Evolutionary conservation across 1,284 basidiomycete genomes (phyloP), one percentile per base, ranked within the genome.

Genomic region (Rhodotorula sp.): DNA sequence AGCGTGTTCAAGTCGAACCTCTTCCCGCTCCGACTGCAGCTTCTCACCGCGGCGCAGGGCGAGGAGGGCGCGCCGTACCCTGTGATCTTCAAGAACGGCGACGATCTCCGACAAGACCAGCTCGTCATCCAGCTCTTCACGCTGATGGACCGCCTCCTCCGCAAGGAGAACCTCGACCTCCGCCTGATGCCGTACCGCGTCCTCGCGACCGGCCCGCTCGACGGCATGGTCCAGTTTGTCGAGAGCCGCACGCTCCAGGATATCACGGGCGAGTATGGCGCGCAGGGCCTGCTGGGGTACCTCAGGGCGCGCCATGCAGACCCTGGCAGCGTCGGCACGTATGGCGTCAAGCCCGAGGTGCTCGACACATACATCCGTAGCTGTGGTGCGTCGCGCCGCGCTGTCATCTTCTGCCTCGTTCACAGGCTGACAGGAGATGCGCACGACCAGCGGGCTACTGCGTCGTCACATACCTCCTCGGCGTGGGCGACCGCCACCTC

Each of bases 1-100:
- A 91, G 91, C 17, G 90, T 99, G 41, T 99, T 99, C 87, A 99
- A 99, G 82, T 97, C 94, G 55, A 98, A 96, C 79, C 88, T 98
- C 64, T 92, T 90, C 75, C 97, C 97, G 0, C 85, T 99, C 61
- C 85, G 96, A 29, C 85, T 99, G 21, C 93, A 91, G 82, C 96
- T 98, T 81, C 90, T 90, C 73, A 83, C 88, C 54, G 86, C 90
- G 74, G 87, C 3, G 8, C 8, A 10, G 6, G 46, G 46, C 46
- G 50, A 51, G 2, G 76, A 29, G 59, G 64, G 61, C n/a, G 67
- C 54, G n/a, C 39, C 64, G 90, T 99, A 92, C 81, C 91, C 94
- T 0, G 87, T 97, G 61, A 99, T 99, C 75, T 98, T 98, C 86
- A 99, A 99, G 82, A 95, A 97, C 77, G 97, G 97, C 12, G 97